Percentiles rank a stretch among this genome's conserved stretches.
phyloP scores from a whole-genome alignment of 2,329 filamentous ascomycete species.

The Trichophyton mentagrophytes region DNA sequence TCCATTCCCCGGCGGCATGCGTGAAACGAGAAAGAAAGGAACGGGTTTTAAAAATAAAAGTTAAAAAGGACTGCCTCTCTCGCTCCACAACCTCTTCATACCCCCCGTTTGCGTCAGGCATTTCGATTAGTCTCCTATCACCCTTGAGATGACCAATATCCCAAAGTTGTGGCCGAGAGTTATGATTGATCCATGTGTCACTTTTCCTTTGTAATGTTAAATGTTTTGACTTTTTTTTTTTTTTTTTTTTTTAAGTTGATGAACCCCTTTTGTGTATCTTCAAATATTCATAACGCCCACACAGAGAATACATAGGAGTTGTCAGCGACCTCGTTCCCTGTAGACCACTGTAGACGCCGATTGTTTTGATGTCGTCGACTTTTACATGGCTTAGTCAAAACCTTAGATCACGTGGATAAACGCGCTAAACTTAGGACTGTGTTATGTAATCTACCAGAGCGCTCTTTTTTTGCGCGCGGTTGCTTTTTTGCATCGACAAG shows the following conservation, averaged over 20 bases:
- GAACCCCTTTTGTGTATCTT: background rate
- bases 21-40: constrained; percentile 1
- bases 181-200: background rate
- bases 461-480: no score
- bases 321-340: background rate
- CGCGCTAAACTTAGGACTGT: no score
- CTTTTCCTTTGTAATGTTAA: constrained; percentile 2
- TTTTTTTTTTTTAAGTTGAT: constrained; percentile 1
- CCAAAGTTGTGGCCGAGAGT: background rate
- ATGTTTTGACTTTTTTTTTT: background rate
- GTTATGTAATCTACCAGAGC: no score
- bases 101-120: background rate
- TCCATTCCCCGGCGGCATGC: background rate
- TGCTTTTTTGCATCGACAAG: no score
- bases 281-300: background rate
- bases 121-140: background rate
- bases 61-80: background rate
- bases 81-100: background rate
- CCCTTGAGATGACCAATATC: background rate
- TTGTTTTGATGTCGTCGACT: background rate
- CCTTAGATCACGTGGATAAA: background rate
- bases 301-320: background rate
- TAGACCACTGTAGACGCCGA: background rate
- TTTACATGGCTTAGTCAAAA: no score
- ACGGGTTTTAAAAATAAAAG: constrained; percentile 1